Evolutionary conservation across 441 rosid genomes (phyloP).

Genomic region (Geranium incanum): DNA sequence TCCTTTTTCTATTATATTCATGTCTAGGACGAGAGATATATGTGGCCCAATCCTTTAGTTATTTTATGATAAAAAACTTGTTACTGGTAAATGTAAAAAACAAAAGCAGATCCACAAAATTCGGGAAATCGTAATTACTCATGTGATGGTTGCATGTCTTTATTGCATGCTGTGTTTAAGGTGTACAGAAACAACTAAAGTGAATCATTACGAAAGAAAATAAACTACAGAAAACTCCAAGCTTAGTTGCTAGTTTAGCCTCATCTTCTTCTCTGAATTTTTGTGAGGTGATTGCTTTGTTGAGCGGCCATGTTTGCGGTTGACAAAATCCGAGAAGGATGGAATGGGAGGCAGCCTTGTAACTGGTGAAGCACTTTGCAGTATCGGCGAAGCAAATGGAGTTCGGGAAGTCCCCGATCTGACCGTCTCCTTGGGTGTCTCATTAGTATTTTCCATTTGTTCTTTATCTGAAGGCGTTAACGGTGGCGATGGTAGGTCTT

Average conservation of each 20-base stretch:
- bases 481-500: slow-evolving; percentile 22
- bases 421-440: slow-evolving; percentile 12
- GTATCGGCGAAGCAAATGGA: background rate
- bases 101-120: background rate
- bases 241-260: slow-evolving; percentile 30
- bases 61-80: no score
- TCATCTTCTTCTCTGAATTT: slow-evolving; percentile 47
- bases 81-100: no score
- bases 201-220: background rate
- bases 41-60: no score
- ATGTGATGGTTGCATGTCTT: background rate
- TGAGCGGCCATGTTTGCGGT: slow-evolving; percentile 27
- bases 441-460: slow-evolving; percentile 20
- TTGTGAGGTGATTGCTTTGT: slow-evolving; percentile 30
- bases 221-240: background rate
- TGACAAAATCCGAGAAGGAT: slow-evolving; percentile 73
- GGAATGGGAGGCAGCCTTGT: slow-evolving; percentile 48
- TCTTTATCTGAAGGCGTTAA: slow-evolving; percentile 19
- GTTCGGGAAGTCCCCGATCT: slow-evolving; percentile 10
- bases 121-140: background rate
- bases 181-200: background rate
- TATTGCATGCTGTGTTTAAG: background rate
- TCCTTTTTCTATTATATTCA: no score
- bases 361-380: slow-evolving; percentile 11
- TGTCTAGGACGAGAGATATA: no score